Conservation (phyloP, 139 green algal genomes). For the Penium margaritaceum region DNA sequence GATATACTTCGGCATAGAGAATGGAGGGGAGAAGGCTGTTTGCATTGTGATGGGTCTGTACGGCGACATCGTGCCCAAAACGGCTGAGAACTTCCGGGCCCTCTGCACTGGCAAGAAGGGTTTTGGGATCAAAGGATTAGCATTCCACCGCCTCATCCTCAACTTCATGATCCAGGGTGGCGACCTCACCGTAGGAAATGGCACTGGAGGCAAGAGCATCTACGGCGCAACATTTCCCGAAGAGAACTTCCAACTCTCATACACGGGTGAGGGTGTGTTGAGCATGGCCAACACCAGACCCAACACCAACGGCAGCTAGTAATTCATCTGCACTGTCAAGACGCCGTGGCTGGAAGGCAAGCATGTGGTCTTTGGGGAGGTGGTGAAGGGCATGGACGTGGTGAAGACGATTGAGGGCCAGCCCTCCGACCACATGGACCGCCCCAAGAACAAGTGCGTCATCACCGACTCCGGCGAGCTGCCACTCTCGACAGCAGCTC, state of each 20-base stretch:
- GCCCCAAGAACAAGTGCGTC: conserved; percentile 13
- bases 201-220: conserved; percentile 53
- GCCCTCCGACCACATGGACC: conserved; percentile 51
- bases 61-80: conserved; percentile 59
- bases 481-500: no score
- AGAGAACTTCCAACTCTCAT: conserved; percentile 53
- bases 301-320: conserved; percentile 66
- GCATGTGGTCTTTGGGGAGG: conserved; percentile 93
- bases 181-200: conserved; percentile 54
- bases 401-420: conserved; percentile 81
- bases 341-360: conserved; percentile 54
- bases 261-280: conserved; percentile 62
- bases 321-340: conserved; percentile 70
- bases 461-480: conserved; percentile 41
- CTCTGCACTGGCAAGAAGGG: conserved; percentile 68
- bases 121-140: conserved; percentile 43
- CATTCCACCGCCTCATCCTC: conserved; percentile 52
- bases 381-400: conserved; percentile 88
- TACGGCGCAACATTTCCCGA: conserved; percentile 58
- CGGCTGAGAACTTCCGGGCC: conserved; percentile 80
- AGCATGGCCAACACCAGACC: conserved; percentile 67
- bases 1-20: conserved; percentile 78
- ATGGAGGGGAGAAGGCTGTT: conserved; percentile 63
- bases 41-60: conserved; percentile 78
- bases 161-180: conserved; percentile 56